Conservation (phyloP, 768 basidiomycete genomes). For the Collybiopsis confluens region DNA sequence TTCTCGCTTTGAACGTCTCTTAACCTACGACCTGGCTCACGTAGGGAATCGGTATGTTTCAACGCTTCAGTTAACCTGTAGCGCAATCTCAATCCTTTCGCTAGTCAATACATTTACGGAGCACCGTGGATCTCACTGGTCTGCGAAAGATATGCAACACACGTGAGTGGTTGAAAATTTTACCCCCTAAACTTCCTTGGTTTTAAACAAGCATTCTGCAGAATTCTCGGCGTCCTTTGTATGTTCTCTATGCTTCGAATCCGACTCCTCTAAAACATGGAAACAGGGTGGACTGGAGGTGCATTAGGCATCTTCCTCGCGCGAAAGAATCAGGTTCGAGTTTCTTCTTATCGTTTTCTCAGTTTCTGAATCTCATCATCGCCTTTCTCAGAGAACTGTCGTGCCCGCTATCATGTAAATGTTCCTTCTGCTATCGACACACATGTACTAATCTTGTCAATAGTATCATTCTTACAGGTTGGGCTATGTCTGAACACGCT, state of each 20-base stretch:
- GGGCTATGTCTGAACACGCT: conserved; percentile 88
- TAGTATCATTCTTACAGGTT: conserved; percentile 87
- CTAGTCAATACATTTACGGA: conserved; percentile 95
- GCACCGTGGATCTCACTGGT: conserved; percentile 79
- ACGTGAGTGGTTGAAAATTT: conserved; percentile 47
- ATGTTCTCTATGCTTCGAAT: conserved; percentile 18
- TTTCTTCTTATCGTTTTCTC: background rate
- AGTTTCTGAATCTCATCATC: background rate
- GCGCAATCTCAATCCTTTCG: conserved; percentile 12
- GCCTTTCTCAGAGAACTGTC: conserved; percentile 59
- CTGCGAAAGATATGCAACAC: conserved; percentile 92
- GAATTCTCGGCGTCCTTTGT: conserved; percentile 74
- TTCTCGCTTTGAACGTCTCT: background rate
- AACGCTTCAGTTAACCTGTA: background rate
- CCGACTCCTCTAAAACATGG: background rate
- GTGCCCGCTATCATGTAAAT: conserved; percentile 77
- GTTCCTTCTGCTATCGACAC: background rate
- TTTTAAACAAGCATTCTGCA: conserved; percentile 20
- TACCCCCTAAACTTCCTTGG: conserved; percentile 5
- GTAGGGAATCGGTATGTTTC: conserved; percentile 55
- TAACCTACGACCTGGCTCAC: background rate
- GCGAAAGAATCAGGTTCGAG: conserved; percentile 67
- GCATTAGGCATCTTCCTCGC: conserved; percentile 82
- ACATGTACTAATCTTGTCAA: background rate
- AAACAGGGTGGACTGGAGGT: conserved; percentile 87